Conservation (phyloP, 805 yeast genomes). For the Nakazawaea anatomiae region DNA sequence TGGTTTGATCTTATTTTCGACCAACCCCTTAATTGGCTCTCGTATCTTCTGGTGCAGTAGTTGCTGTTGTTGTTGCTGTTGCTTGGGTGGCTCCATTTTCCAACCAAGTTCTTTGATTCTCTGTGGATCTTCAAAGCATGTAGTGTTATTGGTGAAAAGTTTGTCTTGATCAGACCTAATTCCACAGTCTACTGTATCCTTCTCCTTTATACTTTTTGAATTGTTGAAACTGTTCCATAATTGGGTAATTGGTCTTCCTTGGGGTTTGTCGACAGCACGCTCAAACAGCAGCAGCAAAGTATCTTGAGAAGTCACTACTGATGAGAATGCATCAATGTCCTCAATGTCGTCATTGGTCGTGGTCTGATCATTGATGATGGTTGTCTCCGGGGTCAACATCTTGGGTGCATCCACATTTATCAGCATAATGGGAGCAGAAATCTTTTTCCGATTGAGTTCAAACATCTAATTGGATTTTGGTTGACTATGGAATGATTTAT, state of each 20-base stretch:
- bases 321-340: background rate
- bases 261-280: background rate
- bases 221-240: background rate
- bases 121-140: background rate
- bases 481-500: no score
- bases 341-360: background rate
- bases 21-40: background rate
- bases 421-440: background rate
- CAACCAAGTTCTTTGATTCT: background rate
- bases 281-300: no score
- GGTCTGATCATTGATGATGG: background rate
- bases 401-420: background rate
- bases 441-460: background rate
- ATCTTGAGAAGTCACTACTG: background rate
- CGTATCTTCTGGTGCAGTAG: background rate
- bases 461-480: background rate
- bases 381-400: slow-evolving; percentile 1
- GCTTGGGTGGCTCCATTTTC: background rate
- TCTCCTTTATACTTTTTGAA: background rate
- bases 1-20: background rate
- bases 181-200: background rate
- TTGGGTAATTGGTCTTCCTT: background rate
- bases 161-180: background rate
- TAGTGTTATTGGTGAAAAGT: background rate
- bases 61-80: background rate